These are phyloP conservation scores for Mallotus nudiflorus DNA, from an alignment of 345 rosid genomes.

Conservation along the genomic window DNA sequence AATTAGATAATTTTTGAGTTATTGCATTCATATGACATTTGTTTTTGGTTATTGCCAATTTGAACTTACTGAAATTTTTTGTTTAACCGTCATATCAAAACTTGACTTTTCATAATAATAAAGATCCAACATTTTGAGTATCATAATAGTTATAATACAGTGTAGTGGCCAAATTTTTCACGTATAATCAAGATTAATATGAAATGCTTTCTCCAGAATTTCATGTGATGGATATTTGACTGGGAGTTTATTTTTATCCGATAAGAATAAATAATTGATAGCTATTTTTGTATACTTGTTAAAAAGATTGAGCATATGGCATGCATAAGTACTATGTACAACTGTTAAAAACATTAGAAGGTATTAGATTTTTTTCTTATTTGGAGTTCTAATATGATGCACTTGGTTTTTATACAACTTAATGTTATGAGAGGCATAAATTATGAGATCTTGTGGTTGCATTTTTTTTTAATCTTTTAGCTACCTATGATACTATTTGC, in stretches of 20 bases:
- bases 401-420: not conserved
- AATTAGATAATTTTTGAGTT: not conserved
- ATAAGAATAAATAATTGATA: not conserved
- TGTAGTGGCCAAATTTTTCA: not conserved
- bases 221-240: not conserved
- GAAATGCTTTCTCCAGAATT: not conserved
- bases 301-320: no score
- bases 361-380: not conserved
- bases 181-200: not conserved
- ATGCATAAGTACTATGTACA: no score
- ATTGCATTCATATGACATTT: not conserved
- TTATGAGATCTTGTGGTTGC: no score
- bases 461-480: not conserved
- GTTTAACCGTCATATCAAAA: no score
- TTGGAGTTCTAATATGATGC: not conserved
- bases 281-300: not conserved
- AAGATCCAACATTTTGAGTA: not conserved
- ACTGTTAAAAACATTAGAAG: not conserved
- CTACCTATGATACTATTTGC: no score
- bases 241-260: not conserved
- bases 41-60: not conserved
- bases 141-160: not conserved
- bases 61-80: not conserved
- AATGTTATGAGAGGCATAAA: no score
- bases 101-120: no score